Base-by-base conservation (phyloP, 371 early-diverging fungal species). In the Mucor velutinosus region DNA sequence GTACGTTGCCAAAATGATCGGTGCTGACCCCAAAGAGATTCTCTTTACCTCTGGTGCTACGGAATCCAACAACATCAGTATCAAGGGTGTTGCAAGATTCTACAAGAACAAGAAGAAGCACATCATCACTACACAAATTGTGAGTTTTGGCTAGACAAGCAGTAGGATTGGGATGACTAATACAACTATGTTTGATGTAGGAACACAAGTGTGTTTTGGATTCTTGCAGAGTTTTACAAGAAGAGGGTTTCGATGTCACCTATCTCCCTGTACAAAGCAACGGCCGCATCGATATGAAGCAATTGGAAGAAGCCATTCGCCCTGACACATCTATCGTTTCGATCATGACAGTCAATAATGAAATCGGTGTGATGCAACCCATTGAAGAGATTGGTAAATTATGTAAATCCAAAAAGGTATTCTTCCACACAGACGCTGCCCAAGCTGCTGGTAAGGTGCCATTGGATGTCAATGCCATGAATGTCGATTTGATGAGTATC, bases 191-290 rank as follows among this genome's bases (percentile, higher is more conserved):
- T 32, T 39, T 17, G 14, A 17, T 17, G 4, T 81, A 90, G 90
- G 99, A 99, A 84, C 99, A 99, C 86, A 99, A 99, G 87, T 99
- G 99, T 75, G 97, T 99, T 12, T 86, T 99, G 66, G 99, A 99
- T 74, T 95, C 98, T n/a, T 99, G 99, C 85, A 90, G 99, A 72
- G 91, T 92, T 39, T 82, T 99, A 70, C 94, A 97, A 80, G 97
- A 97, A 62, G 96, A 98, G 79, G 99, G 99, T 1, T 96, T 97
- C 60, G 97, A 98, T 30, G 96, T 99, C 6, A 99, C 99, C 12
- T 99, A 99, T 68, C 80, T 99, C 37, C 95, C 98, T 17, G 99
- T 99, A 30, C 83, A 91, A 69, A 76, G 82, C 63, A 92, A 95
- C 67, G 99, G 99, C 10, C 69, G 95, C 53, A 85, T 99, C 27